Conservation (phyloP, 2,329 filamentous ascomycete species). For the Thielaviopsis populi region DNA sequence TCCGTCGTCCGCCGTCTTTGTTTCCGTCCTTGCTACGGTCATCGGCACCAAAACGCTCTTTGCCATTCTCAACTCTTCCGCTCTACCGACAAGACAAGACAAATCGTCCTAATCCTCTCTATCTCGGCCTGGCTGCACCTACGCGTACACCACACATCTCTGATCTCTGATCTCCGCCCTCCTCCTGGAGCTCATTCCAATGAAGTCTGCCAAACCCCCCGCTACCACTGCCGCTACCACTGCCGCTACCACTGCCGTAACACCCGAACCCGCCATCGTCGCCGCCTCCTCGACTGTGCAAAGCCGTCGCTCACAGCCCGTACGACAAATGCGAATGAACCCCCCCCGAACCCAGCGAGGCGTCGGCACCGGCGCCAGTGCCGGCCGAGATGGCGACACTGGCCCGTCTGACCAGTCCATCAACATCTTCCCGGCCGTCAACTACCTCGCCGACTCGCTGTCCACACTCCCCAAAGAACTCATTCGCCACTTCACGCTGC, state of each 20-base stretch:
- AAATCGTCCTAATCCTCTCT: no score
- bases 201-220: slow-evolving; percentile 41
- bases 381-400: slow-evolving; percentile 31
- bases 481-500: slow-evolving; percentile 82
- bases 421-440: slow-evolving; percentile 51
- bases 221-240: slow-evolving; percentile 23
- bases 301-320: slow-evolving; percentile 46
- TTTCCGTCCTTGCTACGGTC: no score
- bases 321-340: slow-evolving; percentile 51
- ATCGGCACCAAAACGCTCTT: no score
- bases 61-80: no score
- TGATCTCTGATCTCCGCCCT: background rate
- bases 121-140: background rate
- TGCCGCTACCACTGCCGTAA: slow-evolving; percentile 25
- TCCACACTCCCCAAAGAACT: slow-evolving; percentile 88
- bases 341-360: slow-evolving; percentile 35
- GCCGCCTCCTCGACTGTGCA: slow-evolving; percentile 22
- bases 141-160: background rate
- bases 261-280: slow-evolving; percentile 5
- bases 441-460: slow-evolving; percentile 78
- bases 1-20: no score
- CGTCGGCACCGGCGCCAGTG: slow-evolving; percentile 21
- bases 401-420: slow-evolving; percentile 39
- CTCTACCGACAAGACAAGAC: no score
- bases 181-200: slow-evolving; percentile 20